Conservation (phyloP, 2,329 filamentous ascomycete genomes). For the Stagonosporopsis vannaccii region DNA sequence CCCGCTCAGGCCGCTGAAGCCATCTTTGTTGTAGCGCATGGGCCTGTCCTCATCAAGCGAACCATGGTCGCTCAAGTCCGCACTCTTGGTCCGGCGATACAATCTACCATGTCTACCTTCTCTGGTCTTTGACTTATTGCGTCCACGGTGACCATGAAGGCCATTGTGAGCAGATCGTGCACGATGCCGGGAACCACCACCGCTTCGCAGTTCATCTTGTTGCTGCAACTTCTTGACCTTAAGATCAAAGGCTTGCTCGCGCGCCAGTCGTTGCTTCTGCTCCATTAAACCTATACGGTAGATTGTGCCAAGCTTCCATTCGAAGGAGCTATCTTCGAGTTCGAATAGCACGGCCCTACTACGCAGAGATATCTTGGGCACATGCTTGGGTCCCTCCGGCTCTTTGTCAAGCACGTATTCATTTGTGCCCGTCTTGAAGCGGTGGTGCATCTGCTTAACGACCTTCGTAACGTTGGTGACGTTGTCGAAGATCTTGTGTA, state of each 20-base stretch:
- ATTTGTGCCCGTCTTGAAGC: slow-evolving; percentile 85
- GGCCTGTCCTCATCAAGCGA: slow-evolving; percentile 43
- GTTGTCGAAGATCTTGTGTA: slow-evolving; percentile 94
- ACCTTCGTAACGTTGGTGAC: slow-evolving; percentile 87
- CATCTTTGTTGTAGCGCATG: slow-evolving; percentile 80
- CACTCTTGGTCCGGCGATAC: slow-evolving; percentile 52
- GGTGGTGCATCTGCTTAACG: slow-evolving; percentile 87
- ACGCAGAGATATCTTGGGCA: slow-evolving; percentile 85
- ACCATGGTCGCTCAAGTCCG: slow-evolving; percentile 33
- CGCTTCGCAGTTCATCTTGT: slow-evolving; percentile 53
- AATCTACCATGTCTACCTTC: slow-evolving; percentile 40
- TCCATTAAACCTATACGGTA: slow-evolving; percentile 89
- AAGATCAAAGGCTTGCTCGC: slow-evolving; percentile 86
- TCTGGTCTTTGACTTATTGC: slow-evolving; percentile 44
- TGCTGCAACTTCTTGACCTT: slow-evolving; percentile 88
- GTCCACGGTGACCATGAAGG: slow-evolving; percentile 45
- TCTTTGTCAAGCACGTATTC: slow-evolving; percentile 87
- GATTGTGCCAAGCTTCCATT: slow-evolving; percentile 95
- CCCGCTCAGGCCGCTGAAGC: slow-evolving; percentile 74
- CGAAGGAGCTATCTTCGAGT: slow-evolving; percentile 93
- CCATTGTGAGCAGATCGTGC: slow-evolving; percentile 59
- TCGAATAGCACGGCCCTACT: slow-evolving; percentile 87
- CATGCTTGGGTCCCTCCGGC: slow-evolving; percentile 82
- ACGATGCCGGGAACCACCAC: slow-evolving; percentile 58
- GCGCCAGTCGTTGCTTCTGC: slow-evolving; percentile 85